phyloP scores from a whole-genome alignment of 805 yeast species.

The Saccharomyces eubayanus region DNA sequence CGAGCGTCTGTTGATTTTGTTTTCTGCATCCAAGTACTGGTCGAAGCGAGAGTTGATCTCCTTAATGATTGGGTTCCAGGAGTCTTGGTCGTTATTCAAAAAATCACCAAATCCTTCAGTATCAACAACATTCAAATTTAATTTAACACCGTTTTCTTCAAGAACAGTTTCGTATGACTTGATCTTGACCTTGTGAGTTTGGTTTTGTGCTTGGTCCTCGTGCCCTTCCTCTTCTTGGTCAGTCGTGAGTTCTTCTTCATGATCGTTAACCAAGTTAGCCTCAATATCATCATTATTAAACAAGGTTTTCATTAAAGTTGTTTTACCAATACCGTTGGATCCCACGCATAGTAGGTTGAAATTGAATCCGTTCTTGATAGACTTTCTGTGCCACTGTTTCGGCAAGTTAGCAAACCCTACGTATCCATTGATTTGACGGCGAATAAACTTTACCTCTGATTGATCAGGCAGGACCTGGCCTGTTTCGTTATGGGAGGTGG shows the following conservation, averaged over 20 bases:
- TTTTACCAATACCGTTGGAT: slow-evolving; percentile 86
- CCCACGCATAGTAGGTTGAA: slow-evolving; percentile 87
- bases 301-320: slow-evolving; percentile 84
- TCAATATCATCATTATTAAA: slow-evolving; percentile 41
- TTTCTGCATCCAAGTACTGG: slow-evolving; percentile 81
- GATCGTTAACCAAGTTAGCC: slow-evolving; percentile 8
- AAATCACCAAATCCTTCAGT: slow-evolving; percentile 93
- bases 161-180: slow-evolving; percentile 59
- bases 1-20: slow-evolving; percentile 63
- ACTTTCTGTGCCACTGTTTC: slow-evolving; percentile 96
- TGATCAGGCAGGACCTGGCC: slow-evolving; percentile 30
- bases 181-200: slow-evolving; percentile 38
- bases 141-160: slow-evolving; percentile 88
- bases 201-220: slow-evolving; percentile 4
- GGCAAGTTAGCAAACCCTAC: slow-evolving; percentile 98
- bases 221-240: slow-evolving; percentile 2
- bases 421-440: slow-evolving; percentile 79
- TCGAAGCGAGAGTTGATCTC: slow-evolving; percentile 85
- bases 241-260: slow-evolving; percentile 5
- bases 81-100: slow-evolving; percentile 58
- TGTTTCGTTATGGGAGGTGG: neutral
- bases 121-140: slow-evolving; percentile 75
- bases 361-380: slow-evolving; percentile 80
- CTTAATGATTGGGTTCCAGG: slow-evolving; percentile 87
- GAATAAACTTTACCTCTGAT: slow-evolving; percentile 50